A percentile compares a stretch with the other conserved stretches of the same genome.
phyloP scores from a whole-genome alignment of 1,284 basidiomycete genomes.

The Tremellales sp. region DNA sequence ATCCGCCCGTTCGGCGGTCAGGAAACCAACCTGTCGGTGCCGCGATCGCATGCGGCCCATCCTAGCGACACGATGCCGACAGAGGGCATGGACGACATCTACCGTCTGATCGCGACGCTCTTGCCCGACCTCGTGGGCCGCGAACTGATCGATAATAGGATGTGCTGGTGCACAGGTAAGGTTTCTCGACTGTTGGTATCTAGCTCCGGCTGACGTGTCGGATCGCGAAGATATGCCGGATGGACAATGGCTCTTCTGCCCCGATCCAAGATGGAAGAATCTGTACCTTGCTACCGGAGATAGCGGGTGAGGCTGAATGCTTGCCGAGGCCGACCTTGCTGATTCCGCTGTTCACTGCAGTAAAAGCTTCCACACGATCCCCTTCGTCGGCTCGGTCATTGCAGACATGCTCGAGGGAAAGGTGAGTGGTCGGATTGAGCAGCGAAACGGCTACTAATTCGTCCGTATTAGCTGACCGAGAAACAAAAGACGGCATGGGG shows the following conservation, averaged over 20 bases:
- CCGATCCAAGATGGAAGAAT: conserved; percentile 34
- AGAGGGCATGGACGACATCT: conserved; percentile 23
- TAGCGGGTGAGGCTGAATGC: no score
- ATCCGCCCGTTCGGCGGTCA: no score
- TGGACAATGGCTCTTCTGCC: conserved; percentile 30
- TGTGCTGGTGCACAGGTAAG: conserved; percentile 49
- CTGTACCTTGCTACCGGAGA: conserved; percentile 38
- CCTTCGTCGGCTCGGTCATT: conserved; percentile 45
- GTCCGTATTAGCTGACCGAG: conserved; percentile 15
- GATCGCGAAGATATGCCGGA: no score
- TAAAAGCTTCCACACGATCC: conserved; percentile 46
- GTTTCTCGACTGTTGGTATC: no score
- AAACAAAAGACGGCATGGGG: conserved; percentile 31
- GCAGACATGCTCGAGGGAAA: conserved; percentile 41
- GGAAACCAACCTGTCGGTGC: no score
- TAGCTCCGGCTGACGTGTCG: no score
- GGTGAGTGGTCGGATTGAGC: conserved; percentile 7
- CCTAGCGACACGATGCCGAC: conserved; percentile 42
- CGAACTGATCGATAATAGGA: conserved; percentile 29
- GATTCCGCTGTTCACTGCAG: no score
- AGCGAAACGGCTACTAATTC: no score
- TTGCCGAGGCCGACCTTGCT: no score
- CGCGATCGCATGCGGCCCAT: conserved; percentile 41
- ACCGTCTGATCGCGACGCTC: conserved; percentile 25
- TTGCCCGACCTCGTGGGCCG: conserved; percentile 31